Evolutionary conservation across 106 monocot genomes (phyloP).

Genomic region (Phalaenopsis equestris): DNA sequence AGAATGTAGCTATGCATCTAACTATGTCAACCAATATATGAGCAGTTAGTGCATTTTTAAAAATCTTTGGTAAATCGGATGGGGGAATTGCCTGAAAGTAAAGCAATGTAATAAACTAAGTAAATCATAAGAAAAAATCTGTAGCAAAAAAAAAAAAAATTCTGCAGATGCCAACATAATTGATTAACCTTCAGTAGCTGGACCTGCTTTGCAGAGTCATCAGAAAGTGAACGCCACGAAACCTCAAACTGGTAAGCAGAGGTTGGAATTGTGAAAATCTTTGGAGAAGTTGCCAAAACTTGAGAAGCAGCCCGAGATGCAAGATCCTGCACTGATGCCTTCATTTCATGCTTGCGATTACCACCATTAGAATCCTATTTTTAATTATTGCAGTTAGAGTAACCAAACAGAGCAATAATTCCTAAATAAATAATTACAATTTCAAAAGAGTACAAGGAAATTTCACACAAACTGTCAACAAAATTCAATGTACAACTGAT

Average conservation of each 20-base stretch:
- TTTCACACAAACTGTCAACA: neutral
- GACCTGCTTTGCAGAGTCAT: constrained; percentile 47
- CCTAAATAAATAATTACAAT: neutral
- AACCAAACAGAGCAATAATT: neutral
- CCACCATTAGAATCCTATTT: constrained; percentile 21
- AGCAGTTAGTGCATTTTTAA: constrained; percentile 87
- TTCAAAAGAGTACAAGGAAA: neutral
- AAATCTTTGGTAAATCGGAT: constrained; percentile 66
- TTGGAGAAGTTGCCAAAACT: constrained; percentile 26
- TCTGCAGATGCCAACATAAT: neutral
- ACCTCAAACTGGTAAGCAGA: constrained; percentile 95
- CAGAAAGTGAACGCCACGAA: constrained; percentile 75
- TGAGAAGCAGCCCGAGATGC: constrained; percentile 80
- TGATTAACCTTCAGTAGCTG: constrained; percentile 65
- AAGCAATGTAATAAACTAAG: constrained; percentile 5
- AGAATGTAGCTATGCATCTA: constrained; percentile 64
- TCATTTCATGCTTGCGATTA: constrained; percentile 21
- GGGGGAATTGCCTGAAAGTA: constrained; percentile 56
- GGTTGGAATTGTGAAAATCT: constrained; percentile 57
- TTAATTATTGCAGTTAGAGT: neutral
- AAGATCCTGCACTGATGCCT: constrained; percentile 51
- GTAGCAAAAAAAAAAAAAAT: neutral
- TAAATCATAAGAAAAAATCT: neutral
- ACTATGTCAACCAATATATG: constrained; percentile 80
- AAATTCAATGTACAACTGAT: neutral